Base-by-base conservation (phyloP, 805 yeast species). In the Huiozyma naganishii region DNA sequence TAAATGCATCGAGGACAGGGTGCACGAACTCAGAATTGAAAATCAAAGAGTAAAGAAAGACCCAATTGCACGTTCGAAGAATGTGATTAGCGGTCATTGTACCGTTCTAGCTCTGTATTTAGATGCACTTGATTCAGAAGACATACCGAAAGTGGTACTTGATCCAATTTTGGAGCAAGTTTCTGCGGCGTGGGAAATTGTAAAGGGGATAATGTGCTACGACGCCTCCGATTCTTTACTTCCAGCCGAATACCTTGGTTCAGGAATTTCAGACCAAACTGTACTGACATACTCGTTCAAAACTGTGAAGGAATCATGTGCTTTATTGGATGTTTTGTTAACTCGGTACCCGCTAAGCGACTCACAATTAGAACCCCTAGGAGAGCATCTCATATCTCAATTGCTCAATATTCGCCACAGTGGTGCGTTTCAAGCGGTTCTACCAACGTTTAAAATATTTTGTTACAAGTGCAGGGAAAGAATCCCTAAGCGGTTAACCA, bases 381-480 rank as follows among this genome's bases (percentile, higher is more conserved):
- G 92, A 8, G 70, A 73, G 1, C 54, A 80, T 6, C 59, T 86
- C 3, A 69, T 83, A 45, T 72, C 67, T 8, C 95, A 88, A 57
- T 65, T 92, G 32, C 72, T 85, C 3, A 69, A 77, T 0, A 80
- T 89, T 17, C 76, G 89, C 38, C 97, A 92, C 53, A 73, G 94
- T 48, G 97, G 97, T 30, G 95, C 97, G 0, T 85, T 90, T 48
- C 80, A 94, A 7, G 79, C 97, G 0, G 82, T 89, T 0, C 80
- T 84, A 49, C 95, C 96, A 5, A 75, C 92, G 0, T 86, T 83
- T 52, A 71, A 79, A 10, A 70, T 78, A 6, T 73, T 80, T 44
- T 85, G 95, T 51, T 49, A 62, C 10, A 61, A 76, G n/a, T 79
- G 90, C 57, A 49, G 57, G n/a, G 48, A 54, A 11, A 61, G 60